These are phyloP conservation scores for Raddia guianensis DNA, from an alignment of 176 grass and related monocot species.

Conservation along the genomic window DNA sequence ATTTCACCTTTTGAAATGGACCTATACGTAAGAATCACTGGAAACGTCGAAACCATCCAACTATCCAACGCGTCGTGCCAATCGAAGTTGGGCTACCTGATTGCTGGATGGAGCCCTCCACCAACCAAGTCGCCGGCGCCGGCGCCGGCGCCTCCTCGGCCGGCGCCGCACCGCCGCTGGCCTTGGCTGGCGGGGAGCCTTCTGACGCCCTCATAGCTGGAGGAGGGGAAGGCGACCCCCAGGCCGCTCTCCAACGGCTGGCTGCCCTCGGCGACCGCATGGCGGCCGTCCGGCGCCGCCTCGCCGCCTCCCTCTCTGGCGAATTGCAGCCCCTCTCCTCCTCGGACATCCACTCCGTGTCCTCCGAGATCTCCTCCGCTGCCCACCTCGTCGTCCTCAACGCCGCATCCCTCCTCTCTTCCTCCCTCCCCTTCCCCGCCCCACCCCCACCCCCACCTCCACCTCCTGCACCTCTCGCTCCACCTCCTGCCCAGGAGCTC, in stretches of 20 bases:
- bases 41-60: not conserved
- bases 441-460: not conserved
- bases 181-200: not conserved
- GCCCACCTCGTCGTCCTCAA: conserved; percentile 78
- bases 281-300: conserved; percentile 45
- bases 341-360: conserved; percentile 64
- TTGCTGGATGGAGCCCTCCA: conserved; percentile 35
- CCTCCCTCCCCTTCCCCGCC: conserved; percentile 38
- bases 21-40: conserved; percentile 24
- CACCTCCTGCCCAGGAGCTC: conserved; percentile 32
- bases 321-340: conserved; percentile 43
- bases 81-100: conserved; percentile 15
- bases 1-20: not conserved
- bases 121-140: conserved; percentile 25
- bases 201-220: conserved; percentile 9
- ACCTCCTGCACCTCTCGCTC: not conserved
- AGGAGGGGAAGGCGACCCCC: conserved; percentile 42
- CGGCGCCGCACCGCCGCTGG: not conserved
- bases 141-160: conserved; percentile 24
- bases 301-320: conserved; percentile 48
- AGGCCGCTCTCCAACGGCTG: conserved; percentile 37
- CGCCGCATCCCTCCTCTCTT: conserved; percentile 79
- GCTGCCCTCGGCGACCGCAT: conserved; percentile 50
- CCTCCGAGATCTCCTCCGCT: conserved; percentile 76
- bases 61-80: conserved; percentile 18